Evolutionary conservation across 2,329 filamentous ascomycete genomes (phyloP).

Genomic region (Stylonectria norvegica): DNA sequence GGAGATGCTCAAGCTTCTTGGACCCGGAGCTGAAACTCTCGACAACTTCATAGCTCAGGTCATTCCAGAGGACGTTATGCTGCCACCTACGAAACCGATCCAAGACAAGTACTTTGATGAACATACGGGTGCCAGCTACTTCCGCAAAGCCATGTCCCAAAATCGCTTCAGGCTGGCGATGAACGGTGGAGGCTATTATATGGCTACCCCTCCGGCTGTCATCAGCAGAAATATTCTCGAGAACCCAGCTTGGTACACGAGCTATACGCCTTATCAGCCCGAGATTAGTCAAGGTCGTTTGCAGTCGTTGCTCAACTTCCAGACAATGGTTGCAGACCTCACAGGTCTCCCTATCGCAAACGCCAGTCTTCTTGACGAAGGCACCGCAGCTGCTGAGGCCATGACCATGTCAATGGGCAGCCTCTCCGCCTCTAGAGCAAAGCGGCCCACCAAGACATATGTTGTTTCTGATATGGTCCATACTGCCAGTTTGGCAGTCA

Average conservation of each 20-base stretch:
- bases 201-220: slow-evolving; percentile 79
- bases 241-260: slow-evolving; percentile 95
- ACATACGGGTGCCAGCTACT: slow-evolving; percentile 16
- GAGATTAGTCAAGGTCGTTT: slow-evolving; percentile 95
- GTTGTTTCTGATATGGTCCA: slow-evolving; percentile 81
- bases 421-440: slow-evolving; percentile 67
- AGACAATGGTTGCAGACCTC: slow-evolving; percentile 86
- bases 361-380: slow-evolving; percentile 85
- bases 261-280: slow-evolving; percentile 94
- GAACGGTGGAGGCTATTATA: slow-evolving; percentile 86
- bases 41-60: slow-evolving; percentile 85
- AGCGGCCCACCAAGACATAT: slow-evolving; percentile 73
- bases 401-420: slow-evolving; percentile 89
- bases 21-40: slow-evolving; percentile 68
- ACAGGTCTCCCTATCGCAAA: slow-evolving; percentile 86
- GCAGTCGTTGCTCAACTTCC: slow-evolving; percentile 91
- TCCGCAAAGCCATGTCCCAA: slow-evolving; percentile 37
- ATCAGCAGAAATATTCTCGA: slow-evolving; percentile 92
- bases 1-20: slow-evolving; percentile 76
- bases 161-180: slow-evolving; percentile 57
- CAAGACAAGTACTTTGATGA: slow-evolving; percentile 55
- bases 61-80: slow-evolving; percentile 72
- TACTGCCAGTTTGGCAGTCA: slow-evolving; percentile 79
- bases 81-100: slow-evolving; percentile 25
- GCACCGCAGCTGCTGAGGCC: slow-evolving; percentile 88